These are phyloP conservation scores for Epicoccum sorghinum DNA, from an alignment of 2,329 filamentous ascomycete genomes.

Conservation along the genomic window DNA sequence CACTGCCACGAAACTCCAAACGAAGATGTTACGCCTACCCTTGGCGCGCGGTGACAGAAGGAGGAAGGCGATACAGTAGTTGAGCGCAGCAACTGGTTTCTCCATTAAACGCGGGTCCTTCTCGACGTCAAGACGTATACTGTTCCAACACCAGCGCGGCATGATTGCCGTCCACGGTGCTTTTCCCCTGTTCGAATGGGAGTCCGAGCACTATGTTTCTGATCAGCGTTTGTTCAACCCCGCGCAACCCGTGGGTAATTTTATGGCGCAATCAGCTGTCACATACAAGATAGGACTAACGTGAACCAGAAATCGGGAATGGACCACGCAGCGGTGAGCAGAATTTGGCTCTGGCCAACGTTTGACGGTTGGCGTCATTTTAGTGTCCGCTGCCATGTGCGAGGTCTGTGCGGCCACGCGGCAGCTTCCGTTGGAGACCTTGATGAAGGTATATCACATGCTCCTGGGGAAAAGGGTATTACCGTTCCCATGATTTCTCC, in stretches of 20 bases:
- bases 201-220: not conserved
- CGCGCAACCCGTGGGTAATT: not conserved
- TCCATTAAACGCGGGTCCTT: too few relatives aligned
- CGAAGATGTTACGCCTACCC: too few relatives aligned
- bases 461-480: not conserved
- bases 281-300: not conserved
- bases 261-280: slow-evolving; percentile 1
- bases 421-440: not conserved
- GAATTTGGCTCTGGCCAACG: not conserved
- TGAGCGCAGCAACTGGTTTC: too few relatives aligned
- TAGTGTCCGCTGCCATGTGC: slow-evolving; percentile 1
- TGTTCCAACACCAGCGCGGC: not conserved
- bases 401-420: slow-evolving; percentile 2
- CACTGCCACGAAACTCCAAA: too few relatives aligned
- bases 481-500: not conserved
- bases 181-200: not conserved
- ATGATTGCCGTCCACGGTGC: not conserved
- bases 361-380: slow-evolving; percentile 1
- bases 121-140: not conserved
- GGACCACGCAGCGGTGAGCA: not conserved
- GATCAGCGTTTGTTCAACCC: not conserved
- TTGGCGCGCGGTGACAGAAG: too few relatives aligned
- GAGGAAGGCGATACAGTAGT: too few relatives aligned
- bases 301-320: not conserved
- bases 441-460: too few relatives aligned